These are phyloP conservation scores for Mycena olivaceomarginata DNA, from an alignment of 768 basidiomycete species.

Conservation along the genomic window DNA sequence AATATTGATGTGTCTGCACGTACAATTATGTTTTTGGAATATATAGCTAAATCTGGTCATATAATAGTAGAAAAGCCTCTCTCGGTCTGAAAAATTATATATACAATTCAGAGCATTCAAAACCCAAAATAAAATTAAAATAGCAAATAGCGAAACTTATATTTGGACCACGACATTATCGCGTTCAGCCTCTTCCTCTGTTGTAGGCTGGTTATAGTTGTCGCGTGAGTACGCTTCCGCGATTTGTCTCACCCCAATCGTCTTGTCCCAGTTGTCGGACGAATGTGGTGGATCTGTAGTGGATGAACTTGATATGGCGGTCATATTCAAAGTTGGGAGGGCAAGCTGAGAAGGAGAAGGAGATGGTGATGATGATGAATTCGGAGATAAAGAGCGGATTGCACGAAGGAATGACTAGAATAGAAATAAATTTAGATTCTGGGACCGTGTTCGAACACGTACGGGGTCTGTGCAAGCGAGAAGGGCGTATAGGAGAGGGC, in stretches of 20 bases:
- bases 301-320: not conserved
- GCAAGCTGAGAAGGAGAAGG: not conserved
- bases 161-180: not conserved
- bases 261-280: slow-evolving; percentile 3
- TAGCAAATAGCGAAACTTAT: not conserved
- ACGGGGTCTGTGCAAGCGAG: slow-evolving; percentile 3
- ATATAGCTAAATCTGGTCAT: too few species aligned
- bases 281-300: slow-evolving; percentile 1
- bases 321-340: not conserved
- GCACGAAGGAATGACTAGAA: slow-evolving; percentile 7
- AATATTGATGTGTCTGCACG: too few species aligned
- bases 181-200: not conserved
- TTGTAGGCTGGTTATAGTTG: not conserved
- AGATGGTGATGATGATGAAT: not conserved
- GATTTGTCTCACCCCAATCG: not conserved
- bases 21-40: too few species aligned
- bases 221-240: not conserved
- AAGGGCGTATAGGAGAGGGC: not conserved
- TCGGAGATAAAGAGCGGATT: not conserved
- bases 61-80: too few species aligned
- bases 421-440: not conserved
- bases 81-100: not conserved
- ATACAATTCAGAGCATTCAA: not conserved
- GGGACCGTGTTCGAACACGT: not conserved
- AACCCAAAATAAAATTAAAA: not conserved